Conservation (phyloP, 2,329 filamentous ascomycete species). For the Fusarium sp. region DNA sequence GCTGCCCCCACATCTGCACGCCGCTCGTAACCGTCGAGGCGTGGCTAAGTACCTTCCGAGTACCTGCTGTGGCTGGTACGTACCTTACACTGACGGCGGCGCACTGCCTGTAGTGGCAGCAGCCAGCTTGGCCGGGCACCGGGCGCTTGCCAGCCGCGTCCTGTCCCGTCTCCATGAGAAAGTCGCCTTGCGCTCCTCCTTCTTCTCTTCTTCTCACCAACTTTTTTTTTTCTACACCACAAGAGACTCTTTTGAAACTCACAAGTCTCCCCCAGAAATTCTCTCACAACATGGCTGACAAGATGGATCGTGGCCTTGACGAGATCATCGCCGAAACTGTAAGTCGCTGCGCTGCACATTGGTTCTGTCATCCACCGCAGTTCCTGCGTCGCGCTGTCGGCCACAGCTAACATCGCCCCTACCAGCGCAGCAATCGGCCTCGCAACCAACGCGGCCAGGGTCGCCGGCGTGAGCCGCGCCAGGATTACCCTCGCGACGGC, state of each 20-base stretch:
- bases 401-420: constrained; percentile 34
- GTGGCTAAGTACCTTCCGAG: background rate
- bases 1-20: background rate
- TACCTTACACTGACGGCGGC: background rate
- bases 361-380: background rate
- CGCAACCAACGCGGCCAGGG: constrained; percentile 49
- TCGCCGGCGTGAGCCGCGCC: constrained; percentile 50
- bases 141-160: background rate
- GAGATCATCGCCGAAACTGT: constrained; percentile 64
- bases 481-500: constrained; percentile 76
- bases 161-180: background rate
- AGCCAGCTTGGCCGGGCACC: background rate
- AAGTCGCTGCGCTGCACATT: constrained; percentile 27
- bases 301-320: constrained; percentile 64
- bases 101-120: background rate
- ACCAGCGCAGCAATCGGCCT: constrained; percentile 45
- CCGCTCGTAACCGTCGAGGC: background rate
- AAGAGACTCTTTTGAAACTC: background rate
- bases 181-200: background rate
- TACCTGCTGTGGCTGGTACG: background rate
- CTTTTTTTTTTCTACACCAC: constrained; percentile 4
- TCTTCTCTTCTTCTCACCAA: background rate
- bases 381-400: constrained; percentile 20
- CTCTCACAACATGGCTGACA: constrained; percentile 49
- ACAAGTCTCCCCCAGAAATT: background rate